Evolutionary conservation across 2,329 filamentous ascomycete species (phyloP).

Genomic region (Paecilomyces sp.): DNA sequence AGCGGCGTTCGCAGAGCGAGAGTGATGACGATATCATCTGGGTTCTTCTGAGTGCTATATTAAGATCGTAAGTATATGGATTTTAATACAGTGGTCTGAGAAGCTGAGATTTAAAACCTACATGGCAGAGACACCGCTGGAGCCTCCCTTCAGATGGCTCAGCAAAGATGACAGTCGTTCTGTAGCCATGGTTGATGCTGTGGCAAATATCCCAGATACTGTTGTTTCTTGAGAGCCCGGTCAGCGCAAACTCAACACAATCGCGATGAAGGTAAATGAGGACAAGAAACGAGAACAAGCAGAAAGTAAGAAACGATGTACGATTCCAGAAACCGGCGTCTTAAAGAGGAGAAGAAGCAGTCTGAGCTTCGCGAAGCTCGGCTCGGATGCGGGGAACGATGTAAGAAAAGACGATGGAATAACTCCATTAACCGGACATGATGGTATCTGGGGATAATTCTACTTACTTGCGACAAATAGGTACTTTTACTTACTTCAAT

Average conservation of each 20-base stretch:
- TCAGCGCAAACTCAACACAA: neutral
- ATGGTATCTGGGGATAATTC: neutral
- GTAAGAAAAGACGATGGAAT: neutral
- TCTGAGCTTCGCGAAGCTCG: neutral
- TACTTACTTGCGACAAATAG: neutral
- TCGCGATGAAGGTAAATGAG: neutral
- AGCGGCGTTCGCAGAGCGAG: constrained; percentile 84
- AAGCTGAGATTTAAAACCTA: constrained; percentile 44
- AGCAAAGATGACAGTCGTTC: constrained; percentile 84
- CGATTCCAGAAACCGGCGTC: neutral
- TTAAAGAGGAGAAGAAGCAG: neutral
- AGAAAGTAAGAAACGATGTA: neutral
- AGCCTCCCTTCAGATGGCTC: constrained; percentile 69
- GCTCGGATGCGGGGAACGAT: neutral
- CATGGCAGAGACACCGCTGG: constrained; percentile 67
- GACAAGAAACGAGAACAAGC: neutral
- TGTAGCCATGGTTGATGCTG: constrained; percentile 55
- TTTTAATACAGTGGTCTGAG: neutral
- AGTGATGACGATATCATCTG: constrained; percentile 95
- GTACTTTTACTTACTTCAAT: neutral
- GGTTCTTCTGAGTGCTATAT: constrained; percentile 75
- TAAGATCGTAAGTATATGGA: constrained; percentile 9
- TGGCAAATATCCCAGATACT: neutral
- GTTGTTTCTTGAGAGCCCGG: neutral
- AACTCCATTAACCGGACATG: neutral